A percentile compares a stretch with the other conserved stretches of the same genome.
These are phyloP conservation scores for Cyclotella choctawhatcheeana DNA, from an alignment of 108 stramenopile genomes.

Conservation along the genomic window DNA sequence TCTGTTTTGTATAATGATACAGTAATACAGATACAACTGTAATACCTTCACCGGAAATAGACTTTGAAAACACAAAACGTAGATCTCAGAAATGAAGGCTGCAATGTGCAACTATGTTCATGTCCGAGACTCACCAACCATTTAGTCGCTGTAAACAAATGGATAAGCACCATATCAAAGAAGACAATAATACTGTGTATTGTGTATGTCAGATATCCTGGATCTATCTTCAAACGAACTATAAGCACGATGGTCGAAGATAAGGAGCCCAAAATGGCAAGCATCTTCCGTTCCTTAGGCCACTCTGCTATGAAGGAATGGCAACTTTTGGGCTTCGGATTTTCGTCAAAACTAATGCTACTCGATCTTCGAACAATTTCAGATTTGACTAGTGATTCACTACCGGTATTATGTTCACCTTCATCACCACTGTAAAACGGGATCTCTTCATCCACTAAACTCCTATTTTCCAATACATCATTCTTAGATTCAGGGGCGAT, in stretches of 20 bases:
- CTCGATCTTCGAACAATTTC: too few species aligned
- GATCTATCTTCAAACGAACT: slow-evolving; percentile 3
- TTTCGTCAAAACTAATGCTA: too few species aligned
- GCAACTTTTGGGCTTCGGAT: not conserved
- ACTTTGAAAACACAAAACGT: not conserved
- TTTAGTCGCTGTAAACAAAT: slow-evolving; percentile 36
- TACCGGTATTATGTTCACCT: too few species aligned
- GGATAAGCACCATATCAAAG: slow-evolving; percentile 47
- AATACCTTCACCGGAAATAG: slow-evolving; percentile 28
- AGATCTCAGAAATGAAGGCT: too few species aligned
- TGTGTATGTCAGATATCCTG: slow-evolving; percentile 1
- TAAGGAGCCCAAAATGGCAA: slow-evolving; percentile 14
- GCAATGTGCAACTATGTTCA: not conserved
- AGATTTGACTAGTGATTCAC: too few species aligned
- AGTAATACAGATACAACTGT: slow-evolving; percentile 12
- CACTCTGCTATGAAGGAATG: slow-evolving; percentile 6
- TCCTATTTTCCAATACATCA: too few species aligned
- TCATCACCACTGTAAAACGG: too few species aligned
- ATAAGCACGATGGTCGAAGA: slow-evolving; percentile 11
- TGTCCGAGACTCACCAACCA: slow-evolving; percentile 17
- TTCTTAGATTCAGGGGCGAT: too few species aligned
- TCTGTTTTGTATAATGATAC: slow-evolving; percentile 38
- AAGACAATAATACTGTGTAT: slow-evolving; percentile 39
- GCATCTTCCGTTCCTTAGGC: slow-evolving; percentile 4
- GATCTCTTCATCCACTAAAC: too few species aligned